phyloP scores from a whole-genome alignment of 768 basidiomycete species.

The Neoboletus subvelutipes region DNA sequence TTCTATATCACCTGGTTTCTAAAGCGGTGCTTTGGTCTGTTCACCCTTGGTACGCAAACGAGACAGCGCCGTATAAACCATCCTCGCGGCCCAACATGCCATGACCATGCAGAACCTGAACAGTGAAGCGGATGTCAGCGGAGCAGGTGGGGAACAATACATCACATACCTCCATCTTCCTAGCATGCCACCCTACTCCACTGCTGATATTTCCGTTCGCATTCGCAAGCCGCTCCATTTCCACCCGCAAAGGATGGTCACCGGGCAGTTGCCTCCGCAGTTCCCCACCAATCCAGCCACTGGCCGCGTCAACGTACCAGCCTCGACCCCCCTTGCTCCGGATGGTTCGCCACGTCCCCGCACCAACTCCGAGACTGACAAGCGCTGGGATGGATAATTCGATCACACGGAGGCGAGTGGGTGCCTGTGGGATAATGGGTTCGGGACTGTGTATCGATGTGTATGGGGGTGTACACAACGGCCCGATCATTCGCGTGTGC shows the following conservation, averaged over 20 bases:
- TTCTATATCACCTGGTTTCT: neutral
- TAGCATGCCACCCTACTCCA: constrained; percentile 91
- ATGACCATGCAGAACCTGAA: constrained; percentile 77
- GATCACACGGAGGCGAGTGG: constrained; percentile 80
- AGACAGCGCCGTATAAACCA: constrained; percentile 90
- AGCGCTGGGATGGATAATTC: constrained; percentile 78
- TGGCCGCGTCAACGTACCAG: constrained; percentile 91
- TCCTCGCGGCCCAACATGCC: constrained; percentile 93
- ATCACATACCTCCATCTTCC: constrained; percentile 94
- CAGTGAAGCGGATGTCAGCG: constrained; percentile 1
- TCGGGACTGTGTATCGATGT: constrained; percentile 50
- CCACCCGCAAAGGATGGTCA: constrained; percentile 66
- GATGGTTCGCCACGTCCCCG: constrained; percentile 85
- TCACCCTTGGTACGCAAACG: constrained; percentile 90
- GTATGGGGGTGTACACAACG: constrained; percentile 78
- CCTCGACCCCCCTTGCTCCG: constrained; percentile 90
- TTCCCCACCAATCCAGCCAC: constrained; percentile 66
- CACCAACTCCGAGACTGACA: constrained; percentile 71
- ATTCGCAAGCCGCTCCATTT: constrained; percentile 70
- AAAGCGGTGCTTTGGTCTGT: neutral
- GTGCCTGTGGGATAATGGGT: constrained; percentile 35
- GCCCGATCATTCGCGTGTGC: constrained; percentile 75
- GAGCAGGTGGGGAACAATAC: neutral
- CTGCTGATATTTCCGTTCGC: constrained; percentile 89
- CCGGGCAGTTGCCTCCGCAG: constrained; percentile 57